phyloP scores from a whole-genome alignment of 1,284 basidiomycete genomes.

The Serendipita sp. region DNA sequence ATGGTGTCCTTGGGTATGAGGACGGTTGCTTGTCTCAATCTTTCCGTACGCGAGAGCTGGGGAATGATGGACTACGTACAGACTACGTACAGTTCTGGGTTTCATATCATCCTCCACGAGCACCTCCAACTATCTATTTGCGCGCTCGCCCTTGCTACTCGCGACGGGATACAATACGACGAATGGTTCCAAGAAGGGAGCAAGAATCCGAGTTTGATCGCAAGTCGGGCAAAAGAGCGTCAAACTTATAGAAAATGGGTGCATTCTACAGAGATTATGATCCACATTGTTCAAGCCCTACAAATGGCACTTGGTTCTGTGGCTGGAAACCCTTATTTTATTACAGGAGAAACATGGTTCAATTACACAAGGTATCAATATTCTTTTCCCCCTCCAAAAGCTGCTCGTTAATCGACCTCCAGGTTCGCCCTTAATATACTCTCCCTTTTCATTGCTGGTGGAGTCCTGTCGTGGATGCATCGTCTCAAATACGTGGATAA shows the following conservation, averaged over 20 bases:
- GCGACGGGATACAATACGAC: background rate
- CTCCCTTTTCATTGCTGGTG: background rate
- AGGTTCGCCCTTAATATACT: background rate
- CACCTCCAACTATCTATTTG: background rate
- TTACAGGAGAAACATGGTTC: too few relatives aligned
- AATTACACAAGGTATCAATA: too few relatives aligned
- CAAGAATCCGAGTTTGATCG: slow-evolving; percentile 47
- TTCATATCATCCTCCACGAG: background rate
- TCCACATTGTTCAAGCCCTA: background rate
- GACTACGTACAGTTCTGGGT: background rate
- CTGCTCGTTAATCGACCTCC: too few relatives aligned
- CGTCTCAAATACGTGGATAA: background rate
- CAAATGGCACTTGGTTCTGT: background rate
- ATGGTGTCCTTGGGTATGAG: background rate
- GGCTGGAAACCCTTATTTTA: background rate
- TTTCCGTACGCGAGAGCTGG: background rate
- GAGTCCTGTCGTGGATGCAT: background rate
- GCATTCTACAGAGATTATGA: background rate
- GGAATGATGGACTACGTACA: background rate
- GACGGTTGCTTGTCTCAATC: background rate
- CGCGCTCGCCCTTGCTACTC: background rate
- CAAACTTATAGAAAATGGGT: slow-evolving; percentile 28
- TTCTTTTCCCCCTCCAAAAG: too few relatives aligned
- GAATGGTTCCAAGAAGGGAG: slow-evolving; percentile 12
- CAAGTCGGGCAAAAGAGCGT: slow-evolving; percentile 73